phyloP scores from a whole-genome alignment of 73 alveolate species.

The Stentor coeruleus region DNA sequence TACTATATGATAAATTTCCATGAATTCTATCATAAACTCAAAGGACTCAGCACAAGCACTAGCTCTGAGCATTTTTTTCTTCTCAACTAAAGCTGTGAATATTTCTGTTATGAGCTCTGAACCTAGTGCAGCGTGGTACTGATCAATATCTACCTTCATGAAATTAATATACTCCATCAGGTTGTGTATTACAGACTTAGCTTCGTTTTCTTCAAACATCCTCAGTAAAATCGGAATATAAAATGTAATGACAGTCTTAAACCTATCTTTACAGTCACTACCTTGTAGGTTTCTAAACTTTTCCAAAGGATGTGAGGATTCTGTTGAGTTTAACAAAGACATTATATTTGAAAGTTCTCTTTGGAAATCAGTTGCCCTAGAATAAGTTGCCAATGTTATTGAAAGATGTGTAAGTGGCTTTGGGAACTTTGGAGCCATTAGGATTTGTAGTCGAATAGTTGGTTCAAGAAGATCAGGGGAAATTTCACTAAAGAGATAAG shows the following conservation, averaged over 20 bases:
- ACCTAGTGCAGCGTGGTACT: slow-evolving; percentile 2
- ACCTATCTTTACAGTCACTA: neutral
- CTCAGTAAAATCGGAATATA: neutral
- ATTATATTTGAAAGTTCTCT: neutral
- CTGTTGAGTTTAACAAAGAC: neutral
- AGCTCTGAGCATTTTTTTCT: neutral
- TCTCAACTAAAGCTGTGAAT: neutral
- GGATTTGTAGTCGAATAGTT: slow-evolving; percentile 11
- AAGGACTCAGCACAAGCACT: neutral
- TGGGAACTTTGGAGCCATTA: neutral
- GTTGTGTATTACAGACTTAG: neutral
- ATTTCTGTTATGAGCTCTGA: neutral
- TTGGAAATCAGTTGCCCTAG: slow-evolving; percentile 13
- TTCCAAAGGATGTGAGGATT: slow-evolving; percentile 8
- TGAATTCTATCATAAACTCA: neutral
- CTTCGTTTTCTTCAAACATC: neutral
- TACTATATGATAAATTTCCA: neutral
- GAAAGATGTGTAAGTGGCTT: slow-evolving; percentile 12
- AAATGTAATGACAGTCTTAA: slow-evolving; percentile 12
- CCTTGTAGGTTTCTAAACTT: neutral
- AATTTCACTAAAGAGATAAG: neutral
- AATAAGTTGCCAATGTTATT: neutral
- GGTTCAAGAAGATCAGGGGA: neutral
- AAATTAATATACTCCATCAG: neutral
- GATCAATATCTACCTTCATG: neutral